A percentile compares a stretch with the other conserved stretches of the same genome.
phyloP scores from a whole-genome alignment of 768 basidiomycete species.

The Boletus bicolor region DNA sequence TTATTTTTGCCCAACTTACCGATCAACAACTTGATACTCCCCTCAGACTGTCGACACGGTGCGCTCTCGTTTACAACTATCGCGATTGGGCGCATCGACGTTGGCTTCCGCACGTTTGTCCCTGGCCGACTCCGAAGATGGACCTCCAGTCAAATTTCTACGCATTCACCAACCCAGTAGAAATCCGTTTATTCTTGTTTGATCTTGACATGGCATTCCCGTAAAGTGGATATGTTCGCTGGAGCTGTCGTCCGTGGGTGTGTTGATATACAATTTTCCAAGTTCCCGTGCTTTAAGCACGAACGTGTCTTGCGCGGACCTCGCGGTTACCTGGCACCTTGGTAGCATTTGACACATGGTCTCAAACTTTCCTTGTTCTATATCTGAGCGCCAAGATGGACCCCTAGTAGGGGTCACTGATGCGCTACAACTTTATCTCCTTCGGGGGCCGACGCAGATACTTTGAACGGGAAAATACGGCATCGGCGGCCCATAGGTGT shows the following conservation, averaged over 20 bases:
- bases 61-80: background rate
- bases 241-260: background rate
- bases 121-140: background rate
- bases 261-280: background rate
- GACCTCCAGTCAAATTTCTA: background rate
- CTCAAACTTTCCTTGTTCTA: background rate
- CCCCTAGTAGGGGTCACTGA: background rate
- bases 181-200: too few species aligned
- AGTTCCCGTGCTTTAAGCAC: background rate
- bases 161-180: background rate
- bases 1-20: background rate
- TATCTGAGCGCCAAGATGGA: background rate
- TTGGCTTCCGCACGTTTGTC: background rate
- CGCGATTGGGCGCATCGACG: background rate
- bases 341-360: background rate
- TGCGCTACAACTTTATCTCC: background rate
- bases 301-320: slow-evolving; percentile 7
- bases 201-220: background rate
- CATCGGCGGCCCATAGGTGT: background rate
- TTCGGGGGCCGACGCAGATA: background rate
- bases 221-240: background rate
- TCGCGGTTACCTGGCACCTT: background rate
- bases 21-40: background rate
- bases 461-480: background rate
- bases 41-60: background rate